Conservation (phyloP, 2,329 filamentous ascomycete species). For the Gaeumannomyces tritici region DNA sequence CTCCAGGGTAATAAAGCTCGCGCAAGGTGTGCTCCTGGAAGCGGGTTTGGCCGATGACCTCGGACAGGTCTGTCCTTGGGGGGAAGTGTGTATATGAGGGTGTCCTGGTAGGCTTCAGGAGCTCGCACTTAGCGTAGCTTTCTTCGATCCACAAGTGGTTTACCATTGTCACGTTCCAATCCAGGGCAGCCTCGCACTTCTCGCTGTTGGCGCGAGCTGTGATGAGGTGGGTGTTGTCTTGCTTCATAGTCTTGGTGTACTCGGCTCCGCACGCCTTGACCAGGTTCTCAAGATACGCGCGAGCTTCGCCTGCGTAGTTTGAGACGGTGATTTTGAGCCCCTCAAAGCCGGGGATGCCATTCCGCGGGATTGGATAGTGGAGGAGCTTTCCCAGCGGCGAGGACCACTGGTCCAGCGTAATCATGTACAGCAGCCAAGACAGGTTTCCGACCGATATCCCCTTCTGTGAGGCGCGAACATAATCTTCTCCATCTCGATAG, state of each 20-base stretch:
- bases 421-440: slow-evolving; percentile 87
- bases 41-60: slow-evolving; percentile 82
- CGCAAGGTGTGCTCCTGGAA: slow-evolving; percentile 56
- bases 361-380: slow-evolving; percentile 76
- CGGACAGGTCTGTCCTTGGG: slow-evolving; percentile 78
- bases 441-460: slow-evolving; percentile 85
- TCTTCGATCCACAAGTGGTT: slow-evolving; percentile 98
- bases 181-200: slow-evolving; percentile 83
- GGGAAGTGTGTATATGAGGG: slow-evolving; percentile 81
- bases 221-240: slow-evolving; percentile 91
- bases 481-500: slow-evolving; percentile 73
- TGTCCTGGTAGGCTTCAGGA: slow-evolving; percentile 62
- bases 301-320: slow-evolving; percentile 91
- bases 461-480: slow-evolving; percentile 63
- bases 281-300: slow-evolving; percentile 87
- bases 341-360: slow-evolving; percentile 72
- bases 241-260: slow-evolving; percentile 91
- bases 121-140: slow-evolving; percentile 81
- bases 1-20: slow-evolving; percentile 61
- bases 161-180: slow-evolving; percentile 84
- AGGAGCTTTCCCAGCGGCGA: slow-evolving; percentile 73
- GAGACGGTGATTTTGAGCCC: slow-evolving; percentile 76
- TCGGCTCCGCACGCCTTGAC: slow-evolving; percentile 75
- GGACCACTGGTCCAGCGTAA: slow-evolving; percentile 82
- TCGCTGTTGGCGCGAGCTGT: slow-evolving; percentile 84